Conservation (phyloP, 768 basidiomycete genomes). For the Vararia minispora region DNA sequence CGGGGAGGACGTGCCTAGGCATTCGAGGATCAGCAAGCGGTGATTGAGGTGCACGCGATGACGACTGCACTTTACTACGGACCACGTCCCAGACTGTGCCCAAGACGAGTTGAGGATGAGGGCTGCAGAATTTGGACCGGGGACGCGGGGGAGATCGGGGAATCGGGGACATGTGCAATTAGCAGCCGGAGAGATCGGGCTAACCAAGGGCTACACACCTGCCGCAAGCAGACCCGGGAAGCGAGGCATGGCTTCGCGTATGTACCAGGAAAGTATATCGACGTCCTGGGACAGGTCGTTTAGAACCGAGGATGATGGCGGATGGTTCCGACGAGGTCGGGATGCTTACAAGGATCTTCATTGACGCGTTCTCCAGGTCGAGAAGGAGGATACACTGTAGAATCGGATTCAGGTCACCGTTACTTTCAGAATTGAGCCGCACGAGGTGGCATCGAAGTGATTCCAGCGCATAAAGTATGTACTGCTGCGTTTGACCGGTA, state of each 20-base stretch:
- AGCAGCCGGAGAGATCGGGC: conserved; percentile 8
- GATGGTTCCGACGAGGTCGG: too few relatives aligned
- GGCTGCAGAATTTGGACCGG: conserved; percentile 26
- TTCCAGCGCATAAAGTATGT: conserved; percentile 34
- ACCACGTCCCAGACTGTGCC: conserved; percentile 62
- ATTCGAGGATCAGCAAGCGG: conserved; percentile 7
- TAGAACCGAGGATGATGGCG: too few relatives aligned
- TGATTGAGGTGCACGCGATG: background rate
- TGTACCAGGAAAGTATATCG: conserved; percentile 52
- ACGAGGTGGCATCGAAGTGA: conserved; percentile 45
- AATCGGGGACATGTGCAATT: conserved; percentile 3
- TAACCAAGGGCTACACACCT: conserved; percentile 30
- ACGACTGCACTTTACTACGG: conserved; percentile 39
- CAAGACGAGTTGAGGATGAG: conserved; percentile 69
- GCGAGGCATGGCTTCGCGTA: conserved; percentile 54
- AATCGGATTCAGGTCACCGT: conserved; percentile 21
- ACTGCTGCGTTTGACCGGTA: conserved; percentile 33
- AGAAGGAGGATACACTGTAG: conserved; percentile 60
- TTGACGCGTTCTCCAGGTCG: conserved; percentile 46
- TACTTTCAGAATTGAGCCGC: conserved; percentile 29
- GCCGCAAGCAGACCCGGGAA: conserved; percentile 72
- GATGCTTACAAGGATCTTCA: conserved; percentile 44
- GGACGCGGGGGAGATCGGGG: background rate
- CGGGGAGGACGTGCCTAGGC: conserved; percentile 51
- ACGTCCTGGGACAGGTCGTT: conserved; percentile 35